phyloP scores from a whole-genome alignment of 352 stramenopile species.

The Elongisporangium undulatum region DNA sequence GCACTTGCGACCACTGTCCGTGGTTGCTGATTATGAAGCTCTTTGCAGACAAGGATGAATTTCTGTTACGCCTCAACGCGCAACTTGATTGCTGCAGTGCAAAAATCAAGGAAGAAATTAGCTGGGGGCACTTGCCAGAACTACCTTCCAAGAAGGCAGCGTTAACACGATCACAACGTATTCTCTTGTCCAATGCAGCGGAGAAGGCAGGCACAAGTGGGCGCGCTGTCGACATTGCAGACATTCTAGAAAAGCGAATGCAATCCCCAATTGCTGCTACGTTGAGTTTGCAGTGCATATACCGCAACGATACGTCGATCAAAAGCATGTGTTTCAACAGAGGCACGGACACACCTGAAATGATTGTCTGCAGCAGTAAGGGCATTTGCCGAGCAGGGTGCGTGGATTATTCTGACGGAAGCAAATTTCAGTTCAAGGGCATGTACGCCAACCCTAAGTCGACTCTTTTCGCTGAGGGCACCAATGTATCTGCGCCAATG shows the following conservation, averaged over 20 bases:
- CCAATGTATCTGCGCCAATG: constrained; percentile 12
- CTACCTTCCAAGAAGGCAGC: constrained; percentile 53
- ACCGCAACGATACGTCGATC: constrained; percentile 77
- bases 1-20: constrained; percentile 61
- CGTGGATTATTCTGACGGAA: constrained; percentile 64
- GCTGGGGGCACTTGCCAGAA: constrained; percentile 65
- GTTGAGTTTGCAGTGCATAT: constrained; percentile 61
- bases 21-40: constrained; percentile 72
- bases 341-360: constrained; percentile 44
- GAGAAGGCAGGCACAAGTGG: constrained; percentile 26
- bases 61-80: constrained; percentile 63
- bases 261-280: constrained; percentile 20
- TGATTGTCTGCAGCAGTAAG: constrained; percentile 74
- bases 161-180: constrained; percentile 64
- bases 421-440: constrained; percentile 79
- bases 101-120: constrained; percentile 72
- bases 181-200: constrained; percentile 41
- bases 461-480: constrained; percentile 25
- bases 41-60: constrained; percentile 66
- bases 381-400: constrained; percentile 61
- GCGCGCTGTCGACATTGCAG: constrained; percentile 41
- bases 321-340: constrained; percentile 83
- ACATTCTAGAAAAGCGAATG: constrained; percentile 60
- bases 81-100: constrained; percentile 68
- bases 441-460: constrained; percentile 61